Evolutionary conservation across 2,329 filamentous ascomycete species (phyloP), one percentile per base, ranked within the genome.

Genomic region (Monilinia laxa): DNA sequence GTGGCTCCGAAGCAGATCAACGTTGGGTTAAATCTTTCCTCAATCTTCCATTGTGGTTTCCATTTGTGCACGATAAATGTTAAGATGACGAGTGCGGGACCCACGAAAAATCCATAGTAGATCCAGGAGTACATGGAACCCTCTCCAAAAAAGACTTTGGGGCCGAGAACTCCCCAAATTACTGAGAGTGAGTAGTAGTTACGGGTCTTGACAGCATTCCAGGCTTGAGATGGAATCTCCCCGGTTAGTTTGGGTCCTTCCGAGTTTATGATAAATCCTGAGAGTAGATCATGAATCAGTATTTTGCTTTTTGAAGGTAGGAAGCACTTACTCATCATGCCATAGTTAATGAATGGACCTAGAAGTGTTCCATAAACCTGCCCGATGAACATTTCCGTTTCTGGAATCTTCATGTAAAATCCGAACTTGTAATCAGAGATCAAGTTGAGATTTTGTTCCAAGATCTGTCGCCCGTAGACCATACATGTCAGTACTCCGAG

Each of bases 331-430:
- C 75, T 73, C 75, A 76, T 76, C 58, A 76, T 65, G 25, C 72
- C 75, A 51, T 75, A 75, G 67, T 76, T 76, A 60, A 77, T 67
- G 57, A 77, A 76, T 2, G 74, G 75, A 3, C 75, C 75, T 0
- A 77, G 69, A 18, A 76, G 56, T 1, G 77, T 78, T n/a, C 76
- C 76, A 55, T 75, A 77, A 0, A 77, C 67, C 59, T 78, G 77
- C 4, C 70, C 75, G 62, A 72, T 72, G 57, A 78, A 78, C 75
- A 78, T 77, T 67, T 77, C 75, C 47, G 65, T 71, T 67, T 78
- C 76, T 10, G 77, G 77, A 28, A 78, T 76, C 67, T 77, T 78
- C 76, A 78, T 78, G 71, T 78, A 78, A 69, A 77, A 78, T 5
- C 76, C 77, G 42, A 78, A 78, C 56, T 78, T 78, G 68, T 76